A percentile compares a stretch with the other conserved stretches of the same genome.
These are phyloP conservation scores for Didymella keratinophila DNA, from an alignment of 2,329 filamentous ascomycete species.

Conservation along the genomic window DNA sequence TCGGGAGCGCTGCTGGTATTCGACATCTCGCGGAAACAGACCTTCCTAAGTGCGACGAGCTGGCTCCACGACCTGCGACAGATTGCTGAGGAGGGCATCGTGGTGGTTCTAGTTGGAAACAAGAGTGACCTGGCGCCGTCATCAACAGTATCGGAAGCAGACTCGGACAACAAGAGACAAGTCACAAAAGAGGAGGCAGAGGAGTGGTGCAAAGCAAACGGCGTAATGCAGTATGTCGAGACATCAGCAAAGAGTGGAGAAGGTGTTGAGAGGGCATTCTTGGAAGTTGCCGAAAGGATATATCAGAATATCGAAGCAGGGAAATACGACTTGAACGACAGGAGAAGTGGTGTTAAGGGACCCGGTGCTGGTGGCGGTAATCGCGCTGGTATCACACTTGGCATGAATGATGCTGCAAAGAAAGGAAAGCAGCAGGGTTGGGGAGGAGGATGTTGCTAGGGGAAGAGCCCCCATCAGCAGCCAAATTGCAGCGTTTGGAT, in stretches of 20 bases:
- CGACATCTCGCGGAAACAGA: conserved; percentile 85
- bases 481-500: background rate
- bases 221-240: conserved; percentile 92
- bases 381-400: conserved; percentile 54
- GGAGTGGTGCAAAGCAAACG: conserved; percentile 86
- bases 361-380: conserved; percentile 59
- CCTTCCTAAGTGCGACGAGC: conserved; percentile 86
- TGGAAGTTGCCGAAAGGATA: conserved; percentile 93
- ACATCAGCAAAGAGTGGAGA: conserved; percentile 96
- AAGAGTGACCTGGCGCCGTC: conserved; percentile 79
- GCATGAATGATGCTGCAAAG: conserved; percentile 52
- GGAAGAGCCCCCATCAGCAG: background rate
- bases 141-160: conserved; percentile 48
- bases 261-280: conserved; percentile 90
- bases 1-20: conserved; percentile 86
- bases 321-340: conserved; percentile 91
- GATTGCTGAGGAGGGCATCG: conserved; percentile 94
- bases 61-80: conserved; percentile 95
- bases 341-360: conserved; percentile 87
- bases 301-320: conserved; percentile 97
- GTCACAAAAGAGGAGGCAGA: conserved; percentile 85
- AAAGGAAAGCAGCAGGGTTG: conserved; percentile 46
- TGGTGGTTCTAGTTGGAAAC: conserved; percentile 94
- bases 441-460: conserved; percentile 43
- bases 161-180: conserved; percentile 71